Base-by-base conservation (phyloP, 257 asterid species). In the Osmanthus fragrans region DNA sequence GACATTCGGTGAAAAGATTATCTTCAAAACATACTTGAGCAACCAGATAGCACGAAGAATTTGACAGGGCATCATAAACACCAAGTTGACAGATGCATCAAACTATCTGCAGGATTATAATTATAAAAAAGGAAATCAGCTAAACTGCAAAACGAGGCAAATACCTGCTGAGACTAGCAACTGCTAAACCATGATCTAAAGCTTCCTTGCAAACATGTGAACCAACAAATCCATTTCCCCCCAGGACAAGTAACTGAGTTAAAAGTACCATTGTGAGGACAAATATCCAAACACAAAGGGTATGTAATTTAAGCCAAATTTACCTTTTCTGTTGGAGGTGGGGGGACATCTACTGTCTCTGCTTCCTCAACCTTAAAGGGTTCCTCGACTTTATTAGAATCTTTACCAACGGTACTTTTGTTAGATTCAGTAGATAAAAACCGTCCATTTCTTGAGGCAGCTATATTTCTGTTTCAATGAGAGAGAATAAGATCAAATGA, bases 141-240 rank as follows among this genome's bases (percentile, higher is more conserved):
- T 74, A 67, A 77, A 34, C 70, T 70, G 64, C 51, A 54, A 45
- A 23, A 70, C 3, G 2, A 82, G 25, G 56, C 25, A 27, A 75
- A 70, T 80, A 96, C 99, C 99, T 96, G 92, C 89, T 96, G 69
- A 96, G 97, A 84, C 99, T 96, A 81, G 94, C 93, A 77, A 93
- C 95, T 7, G 88, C 76, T 64, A 96, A 74, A 76, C 98, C 98
- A 72, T 87, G 89, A 71, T 83, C 82, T 78, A 92, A 56, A 79
- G 98, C 99, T 85, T 96, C 99, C 87, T 87, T 88, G 84, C 98
- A 96, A 76, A 96, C 68, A 85, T 96, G 98, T 71, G 98, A 93
- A 47, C 99, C 99, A 71, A 96, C 99, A 83, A 90, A 96, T 64
- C 99, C 99, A 86, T 88, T 96, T 82, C 98, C 99, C 18, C 99